Evolutionary conservation across 108 stramenopile species (phyloP).

Genomic region (Aureococcus anophagefferens): DNA sequence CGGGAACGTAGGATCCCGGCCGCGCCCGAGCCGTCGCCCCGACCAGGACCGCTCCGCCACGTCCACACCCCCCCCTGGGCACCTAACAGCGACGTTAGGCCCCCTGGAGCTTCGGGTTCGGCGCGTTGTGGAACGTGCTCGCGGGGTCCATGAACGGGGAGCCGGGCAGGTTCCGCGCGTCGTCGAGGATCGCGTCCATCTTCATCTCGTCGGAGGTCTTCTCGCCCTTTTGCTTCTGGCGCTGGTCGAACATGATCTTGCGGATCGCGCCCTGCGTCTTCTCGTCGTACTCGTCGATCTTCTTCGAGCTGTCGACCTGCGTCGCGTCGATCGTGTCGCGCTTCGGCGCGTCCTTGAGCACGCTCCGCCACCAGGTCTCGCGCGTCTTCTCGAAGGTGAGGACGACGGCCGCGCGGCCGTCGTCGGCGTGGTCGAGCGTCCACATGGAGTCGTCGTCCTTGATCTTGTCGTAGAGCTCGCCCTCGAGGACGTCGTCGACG

Average conservation of each 20-base stretch:
- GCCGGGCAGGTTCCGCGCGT: conserved; percentile 28
- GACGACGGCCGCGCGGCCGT: conserved; percentile 13
- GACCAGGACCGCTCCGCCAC: too few species aligned
- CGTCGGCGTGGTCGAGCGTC: conserved; percentile 1
- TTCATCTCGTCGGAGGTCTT: conserved; percentile 36
- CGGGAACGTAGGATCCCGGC: too few species aligned
- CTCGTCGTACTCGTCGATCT: conserved; percentile 42
- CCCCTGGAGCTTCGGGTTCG: too few species aligned
- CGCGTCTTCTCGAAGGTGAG: conserved; percentile 39
- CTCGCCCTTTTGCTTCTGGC: conserved; percentile 34
- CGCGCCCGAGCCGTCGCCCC: too few species aligned
- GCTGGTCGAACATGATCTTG: conserved; percentile 49
- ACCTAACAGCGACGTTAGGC: too few species aligned
- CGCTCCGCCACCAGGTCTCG: conserved; percentile 42
- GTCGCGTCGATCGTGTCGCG: conserved; percentile 36
- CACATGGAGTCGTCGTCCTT: not conserved
- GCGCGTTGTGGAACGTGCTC: too few species aligned
- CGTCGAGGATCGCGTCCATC: conserved; percentile 21
- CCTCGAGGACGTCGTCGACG: conserved; percentile 16
- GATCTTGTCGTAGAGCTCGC: conserved; percentile 7
- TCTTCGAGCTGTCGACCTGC: conserved; percentile 34
- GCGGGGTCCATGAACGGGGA: conserved; percentile 21
- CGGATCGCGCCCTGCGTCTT: conserved; percentile 39
- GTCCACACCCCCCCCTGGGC: too few species aligned
- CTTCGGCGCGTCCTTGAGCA: conserved; percentile 31